Conservation (phyloP, 352 stramenopile genomes). For the Pythium rishiriense region DNA sequence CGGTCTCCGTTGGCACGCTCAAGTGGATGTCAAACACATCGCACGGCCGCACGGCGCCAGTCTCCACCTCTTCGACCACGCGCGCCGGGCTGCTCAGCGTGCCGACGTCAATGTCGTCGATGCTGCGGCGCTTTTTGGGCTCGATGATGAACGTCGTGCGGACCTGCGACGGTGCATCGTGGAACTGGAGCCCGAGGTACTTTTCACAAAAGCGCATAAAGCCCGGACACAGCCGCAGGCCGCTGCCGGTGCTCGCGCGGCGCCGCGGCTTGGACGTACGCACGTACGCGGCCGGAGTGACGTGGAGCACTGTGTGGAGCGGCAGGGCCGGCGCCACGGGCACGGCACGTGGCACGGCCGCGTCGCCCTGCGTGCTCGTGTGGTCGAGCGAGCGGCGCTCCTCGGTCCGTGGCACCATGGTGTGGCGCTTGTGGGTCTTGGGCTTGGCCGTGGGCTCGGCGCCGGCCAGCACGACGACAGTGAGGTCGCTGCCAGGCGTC, state of each 20-base stretch:
- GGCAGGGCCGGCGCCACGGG: neutral
- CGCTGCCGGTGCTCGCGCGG: slow-evolving; percentile 31
- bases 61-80: neutral
- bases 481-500: slow-evolving; percentile 2
- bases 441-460: neutral
- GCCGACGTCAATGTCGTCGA: slow-evolving; percentile 24
- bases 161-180: slow-evolving; percentile 1
- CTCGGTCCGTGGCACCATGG: neutral
- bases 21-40: neutral
- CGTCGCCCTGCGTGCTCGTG: slow-evolving; percentile 15
- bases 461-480: neutral
- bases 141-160: slow-evolving; percentile 13
- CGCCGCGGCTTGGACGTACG: slow-evolving; percentile 15
- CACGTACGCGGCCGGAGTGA: neutral
- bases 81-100: neutral
- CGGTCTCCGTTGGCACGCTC: neutral
- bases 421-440: neutral
- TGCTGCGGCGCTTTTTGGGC: slow-evolving; percentile 27
- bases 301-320: slow-evolving; percentile 3
- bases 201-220: slow-evolving; percentile 70
- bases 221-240: slow-evolving; percentile 60
- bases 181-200: slow-evolving; percentile 43
- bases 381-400: slow-evolving; percentile 18
- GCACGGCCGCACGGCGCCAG: neutral
- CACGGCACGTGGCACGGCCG: neutral